Evolutionary conservation across 306 rosid genomes (phyloP).

Genomic region (Macrotyloma uniflorum): DNA sequence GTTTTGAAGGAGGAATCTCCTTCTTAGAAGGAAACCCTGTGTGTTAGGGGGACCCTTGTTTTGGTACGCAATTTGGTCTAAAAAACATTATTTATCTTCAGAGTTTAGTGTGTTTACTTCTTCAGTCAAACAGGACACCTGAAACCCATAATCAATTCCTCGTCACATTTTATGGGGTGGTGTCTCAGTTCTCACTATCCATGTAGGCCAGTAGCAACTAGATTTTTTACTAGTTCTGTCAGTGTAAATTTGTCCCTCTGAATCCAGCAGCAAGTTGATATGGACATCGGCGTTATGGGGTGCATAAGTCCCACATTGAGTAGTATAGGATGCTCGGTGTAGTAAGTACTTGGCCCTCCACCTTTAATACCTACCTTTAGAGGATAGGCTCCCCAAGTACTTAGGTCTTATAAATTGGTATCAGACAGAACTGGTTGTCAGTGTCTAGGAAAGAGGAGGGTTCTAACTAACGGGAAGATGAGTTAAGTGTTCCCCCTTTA

Average conservation of each 20-base stretch:
- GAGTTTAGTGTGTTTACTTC: neutral
- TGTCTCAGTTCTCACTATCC: neutral
- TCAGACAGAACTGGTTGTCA: too few relatives aligned
- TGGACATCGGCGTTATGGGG: too few relatives aligned
- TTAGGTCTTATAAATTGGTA: too few relatives aligned
- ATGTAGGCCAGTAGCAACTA: conserved; percentile 19
- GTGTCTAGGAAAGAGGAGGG: too few relatives aligned
- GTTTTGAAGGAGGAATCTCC: neutral
- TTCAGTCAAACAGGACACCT: neutral
- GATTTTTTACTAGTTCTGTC: neutral
- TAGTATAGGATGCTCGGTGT: too few relatives aligned
- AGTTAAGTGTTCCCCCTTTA: too few relatives aligned
- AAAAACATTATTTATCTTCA: neutral
- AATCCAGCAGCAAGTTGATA: neutral
- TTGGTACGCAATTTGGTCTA: neutral
- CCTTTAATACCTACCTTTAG: too few relatives aligned
- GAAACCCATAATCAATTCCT: neutral
- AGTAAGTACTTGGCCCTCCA: too few relatives aligned
- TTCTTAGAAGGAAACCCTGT: neutral
- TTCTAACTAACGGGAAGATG: too few relatives aligned
- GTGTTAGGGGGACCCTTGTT: neutral
- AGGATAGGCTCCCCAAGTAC: too few relatives aligned
- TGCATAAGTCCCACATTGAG: too few relatives aligned
- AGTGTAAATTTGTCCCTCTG: neutral
- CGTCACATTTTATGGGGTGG: too few relatives aligned